phyloP scores from a whole-genome alignment of 2,329 filamentous ascomycete genomes.

The Arthroderma sp. region DNA sequence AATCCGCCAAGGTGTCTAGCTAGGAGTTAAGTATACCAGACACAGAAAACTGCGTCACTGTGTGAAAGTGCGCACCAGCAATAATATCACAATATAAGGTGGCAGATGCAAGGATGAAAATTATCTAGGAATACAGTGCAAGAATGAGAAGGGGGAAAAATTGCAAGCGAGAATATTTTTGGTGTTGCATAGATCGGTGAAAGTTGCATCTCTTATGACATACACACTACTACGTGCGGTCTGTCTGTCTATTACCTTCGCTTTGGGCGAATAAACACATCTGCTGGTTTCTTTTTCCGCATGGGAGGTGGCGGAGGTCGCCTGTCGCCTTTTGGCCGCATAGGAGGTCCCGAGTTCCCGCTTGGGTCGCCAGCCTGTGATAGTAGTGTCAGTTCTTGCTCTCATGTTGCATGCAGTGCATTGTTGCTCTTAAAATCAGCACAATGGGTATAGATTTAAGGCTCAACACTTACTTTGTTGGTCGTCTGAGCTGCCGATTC shows the following conservation, averaged over 20 bases:
- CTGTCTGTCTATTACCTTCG: constrained; percentile 17
- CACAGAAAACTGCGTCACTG: neutral
- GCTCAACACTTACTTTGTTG: neutral
- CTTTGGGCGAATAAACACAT: constrained; percentile 34
- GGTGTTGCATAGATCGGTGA: neutral
- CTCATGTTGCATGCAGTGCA: neutral
- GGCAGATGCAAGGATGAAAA: constrained; percentile 2
- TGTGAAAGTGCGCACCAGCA: neutral
- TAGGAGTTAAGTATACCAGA: neutral
- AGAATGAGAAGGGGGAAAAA: neutral
- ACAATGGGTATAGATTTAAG: neutral
- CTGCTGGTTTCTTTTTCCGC: constrained; percentile 30
- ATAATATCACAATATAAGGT: constrained; percentile 5
- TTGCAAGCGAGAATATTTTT: neutral
- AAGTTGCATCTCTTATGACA: neutral
- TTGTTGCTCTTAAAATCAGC: neutral
- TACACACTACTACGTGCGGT: neutral
- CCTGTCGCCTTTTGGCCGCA: constrained; percentile 1
- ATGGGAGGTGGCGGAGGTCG: constrained; percentile 20
- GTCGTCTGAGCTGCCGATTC: neutral
- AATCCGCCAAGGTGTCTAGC: neutral
- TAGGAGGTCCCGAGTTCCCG: neutral
- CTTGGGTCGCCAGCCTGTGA: neutral
- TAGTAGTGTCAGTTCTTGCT: neutral
- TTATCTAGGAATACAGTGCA: constrained; percentile 1